These are phyloP conservation scores for Delphinella strobiligena DNA, from an alignment of 2,329 filamentous ascomycete genomes.

Conservation along the genomic window DNA sequence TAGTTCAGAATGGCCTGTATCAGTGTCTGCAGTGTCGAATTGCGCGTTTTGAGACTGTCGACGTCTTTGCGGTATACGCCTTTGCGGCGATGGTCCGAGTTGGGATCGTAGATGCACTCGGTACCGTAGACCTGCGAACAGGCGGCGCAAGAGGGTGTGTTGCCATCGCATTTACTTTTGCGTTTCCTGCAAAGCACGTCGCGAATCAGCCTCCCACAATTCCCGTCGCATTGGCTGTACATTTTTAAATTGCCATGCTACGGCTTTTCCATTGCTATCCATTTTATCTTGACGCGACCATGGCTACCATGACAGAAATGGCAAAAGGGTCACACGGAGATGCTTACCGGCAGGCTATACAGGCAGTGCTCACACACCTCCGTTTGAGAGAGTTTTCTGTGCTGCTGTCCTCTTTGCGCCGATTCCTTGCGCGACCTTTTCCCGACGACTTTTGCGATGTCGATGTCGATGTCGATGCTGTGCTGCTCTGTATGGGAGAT, in stretches of 20 bases:
- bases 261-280: too few relatives aligned
- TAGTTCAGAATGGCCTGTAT: constrained; percentile 89
- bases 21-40: constrained; percentile 80
- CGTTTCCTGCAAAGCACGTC: constrained; percentile 16
- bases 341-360: constrained; percentile 20
- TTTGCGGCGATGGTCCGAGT: constrained; percentile 89
- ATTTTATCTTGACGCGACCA: too few relatives aligned
- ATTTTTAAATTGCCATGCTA: background rate
- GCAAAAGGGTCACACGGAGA: constrained; percentile 6
- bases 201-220: constrained; percentile 6
- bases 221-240: background rate
- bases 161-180: constrained; percentile 62
- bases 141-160: constrained; percentile 83
- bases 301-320: too few relatives aligned
- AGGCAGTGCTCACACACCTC: constrained; percentile 26
- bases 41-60: constrained; percentile 75
- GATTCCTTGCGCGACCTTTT: constrained; percentile 7
- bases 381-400: constrained; percentile 29
- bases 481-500: background rate
- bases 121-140: constrained; percentile 88
- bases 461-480: background rate
- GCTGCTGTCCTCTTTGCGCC: constrained; percentile 9
- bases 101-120: constrained; percentile 88
- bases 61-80: constrained; percentile 93
- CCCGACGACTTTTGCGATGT: background rate